These are phyloP conservation scores for Fusarium sp. DNA, from an alignment of 2,329 filamentous ascomycete species.

Conservation along the genomic window DNA sequence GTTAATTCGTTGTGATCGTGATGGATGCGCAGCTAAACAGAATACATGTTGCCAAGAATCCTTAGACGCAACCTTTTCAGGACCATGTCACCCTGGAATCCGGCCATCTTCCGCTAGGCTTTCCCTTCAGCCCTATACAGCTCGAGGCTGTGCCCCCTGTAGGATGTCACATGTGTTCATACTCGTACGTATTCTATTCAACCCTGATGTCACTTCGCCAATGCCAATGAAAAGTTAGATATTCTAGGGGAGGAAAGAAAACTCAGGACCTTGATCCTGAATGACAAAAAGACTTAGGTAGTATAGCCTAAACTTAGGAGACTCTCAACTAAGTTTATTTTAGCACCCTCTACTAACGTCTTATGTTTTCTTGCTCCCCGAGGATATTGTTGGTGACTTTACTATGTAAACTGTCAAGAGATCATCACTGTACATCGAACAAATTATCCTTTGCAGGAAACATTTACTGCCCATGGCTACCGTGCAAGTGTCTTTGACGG, in stretches of 20 bases:
- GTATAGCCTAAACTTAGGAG: neutral
- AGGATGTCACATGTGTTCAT: slow-evolving; percentile 6
- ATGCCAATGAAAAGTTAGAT: neutral
- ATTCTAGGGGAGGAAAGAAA: neutral
- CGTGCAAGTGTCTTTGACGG: slow-evolving; percentile 1
- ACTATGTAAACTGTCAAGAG: neutral
- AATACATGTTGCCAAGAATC: slow-evolving; percentile 30
- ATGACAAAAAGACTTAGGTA: neutral
- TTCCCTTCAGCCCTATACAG: slow-evolving; percentile 37
- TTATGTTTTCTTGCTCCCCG: neutral
- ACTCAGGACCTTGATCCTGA: neutral
- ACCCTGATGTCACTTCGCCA: neutral
- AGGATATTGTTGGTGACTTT: neutral
- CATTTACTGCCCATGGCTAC: neutral
- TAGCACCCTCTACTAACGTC: neutral
- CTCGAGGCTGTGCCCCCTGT: slow-evolving; percentile 3
- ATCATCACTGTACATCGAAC: neutral
- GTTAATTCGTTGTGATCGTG: slow-evolving; percentile 14
- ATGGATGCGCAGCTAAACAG: slow-evolving; percentile 15
- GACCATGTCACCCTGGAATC: slow-evolving; percentile 11
- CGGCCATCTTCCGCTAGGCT: slow-evolving; percentile 42
- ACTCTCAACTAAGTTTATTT: neutral
- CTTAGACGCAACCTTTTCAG: slow-evolving; percentile 19
- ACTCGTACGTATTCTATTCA: neutral
- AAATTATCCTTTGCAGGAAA: neutral